Conservation (phyloP, 73 alveolate species). For the Paramecium bursaria region DNA sequence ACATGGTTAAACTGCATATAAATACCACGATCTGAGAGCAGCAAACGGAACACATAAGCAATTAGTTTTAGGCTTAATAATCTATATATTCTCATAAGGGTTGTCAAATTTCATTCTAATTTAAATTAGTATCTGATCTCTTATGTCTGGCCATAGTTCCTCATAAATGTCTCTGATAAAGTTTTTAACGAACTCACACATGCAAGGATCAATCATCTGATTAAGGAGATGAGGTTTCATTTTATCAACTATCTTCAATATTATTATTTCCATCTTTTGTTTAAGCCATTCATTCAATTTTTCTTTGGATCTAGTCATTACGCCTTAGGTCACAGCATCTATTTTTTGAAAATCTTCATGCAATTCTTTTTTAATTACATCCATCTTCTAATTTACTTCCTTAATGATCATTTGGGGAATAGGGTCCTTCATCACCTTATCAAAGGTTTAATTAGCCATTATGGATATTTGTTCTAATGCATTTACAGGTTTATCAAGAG, state of each 20-base stretch:
- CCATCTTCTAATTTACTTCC: background rate
- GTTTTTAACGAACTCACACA: slow-evolving; percentile 28
- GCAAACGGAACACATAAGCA: slow-evolving; percentile 48
- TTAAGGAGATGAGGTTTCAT: slow-evolving; percentile 11
- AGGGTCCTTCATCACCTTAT: background rate
- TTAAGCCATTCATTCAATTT: slow-evolving; percentile 59
- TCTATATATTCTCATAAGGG: slow-evolving; percentile 19
- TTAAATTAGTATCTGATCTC: slow-evolving; percentile 44
- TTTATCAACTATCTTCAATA: slow-evolving; percentile 19
- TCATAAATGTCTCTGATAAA: slow-evolving; percentile 41
- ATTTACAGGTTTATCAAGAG: slow-evolving; percentile 2
- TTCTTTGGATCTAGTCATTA: slow-evolving; percentile 5
- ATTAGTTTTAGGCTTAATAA: slow-evolving; percentile 1
- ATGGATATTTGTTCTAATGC: slow-evolving; percentile 32
- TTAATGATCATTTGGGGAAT: slow-evolving; percentile 16
- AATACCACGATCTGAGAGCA: slow-evolving; percentile 40
- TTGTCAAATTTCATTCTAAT: slow-evolving; percentile 53
- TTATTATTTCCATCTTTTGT: slow-evolving; percentile 28
- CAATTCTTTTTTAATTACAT: slow-evolving; percentile 4
- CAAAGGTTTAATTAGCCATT: background rate
- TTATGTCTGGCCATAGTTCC: slow-evolving; percentile 59
- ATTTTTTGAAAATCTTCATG: slow-evolving; percentile 14
- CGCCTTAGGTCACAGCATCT: background rate
- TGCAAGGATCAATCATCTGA: slow-evolving; percentile 33
- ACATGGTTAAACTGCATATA: slow-evolving; percentile 31